Conservation (phyloP, 1,139 yeast species). For the Scheffersomyces insectosa region DNA sequence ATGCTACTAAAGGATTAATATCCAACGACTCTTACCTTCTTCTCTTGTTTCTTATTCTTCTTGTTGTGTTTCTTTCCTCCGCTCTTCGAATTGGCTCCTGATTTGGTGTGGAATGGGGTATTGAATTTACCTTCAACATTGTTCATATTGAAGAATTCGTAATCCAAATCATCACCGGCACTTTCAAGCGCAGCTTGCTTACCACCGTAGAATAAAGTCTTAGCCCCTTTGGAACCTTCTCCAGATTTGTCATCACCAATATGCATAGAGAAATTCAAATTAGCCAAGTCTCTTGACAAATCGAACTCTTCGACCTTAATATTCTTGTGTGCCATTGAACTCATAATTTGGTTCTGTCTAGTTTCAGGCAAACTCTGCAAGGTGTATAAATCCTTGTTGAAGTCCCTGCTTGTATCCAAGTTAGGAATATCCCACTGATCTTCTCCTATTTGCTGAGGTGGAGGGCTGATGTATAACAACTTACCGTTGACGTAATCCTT, state of each 20-base stretch:
- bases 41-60: slow-evolving; percentile 68
- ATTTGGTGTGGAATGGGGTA: slow-evolving; percentile 71
- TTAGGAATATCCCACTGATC: slow-evolving; percentile 38
- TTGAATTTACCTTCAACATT: slow-evolving; percentile 61
- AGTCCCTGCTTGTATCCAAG: slow-evolving; percentile 53
- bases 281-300: slow-evolving; percentile 66
- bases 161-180: slow-evolving; percentile 78
- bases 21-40: slow-evolving; percentile 45
- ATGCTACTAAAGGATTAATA: slow-evolving; percentile 19
- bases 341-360: slow-evolving; percentile 68
- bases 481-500: slow-evolving; percentile 96
- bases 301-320: slow-evolving; percentile 56
- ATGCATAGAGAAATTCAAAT: slow-evolving; percentile 79
- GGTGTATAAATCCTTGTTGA: slow-evolving; percentile 73
- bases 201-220: slow-evolving; percentile 67
- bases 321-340: slow-evolving; percentile 59
- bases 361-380: slow-evolving; percentile 66
- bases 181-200: slow-evolving; percentile 76
- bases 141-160: slow-evolving; percentile 76
- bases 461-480: slow-evolving; percentile 81
- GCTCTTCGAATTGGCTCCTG: slow-evolving; percentile 24
- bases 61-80: slow-evolving; percentile 71
- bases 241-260: slow-evolving; percentile 36
- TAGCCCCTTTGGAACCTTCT: slow-evolving; percentile 42
- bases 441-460: slow-evolving; percentile 58